Conservation (phyloP, 2,329 filamentous ascomycete genomes). For the Ophiostoma fasciatum region DNA sequence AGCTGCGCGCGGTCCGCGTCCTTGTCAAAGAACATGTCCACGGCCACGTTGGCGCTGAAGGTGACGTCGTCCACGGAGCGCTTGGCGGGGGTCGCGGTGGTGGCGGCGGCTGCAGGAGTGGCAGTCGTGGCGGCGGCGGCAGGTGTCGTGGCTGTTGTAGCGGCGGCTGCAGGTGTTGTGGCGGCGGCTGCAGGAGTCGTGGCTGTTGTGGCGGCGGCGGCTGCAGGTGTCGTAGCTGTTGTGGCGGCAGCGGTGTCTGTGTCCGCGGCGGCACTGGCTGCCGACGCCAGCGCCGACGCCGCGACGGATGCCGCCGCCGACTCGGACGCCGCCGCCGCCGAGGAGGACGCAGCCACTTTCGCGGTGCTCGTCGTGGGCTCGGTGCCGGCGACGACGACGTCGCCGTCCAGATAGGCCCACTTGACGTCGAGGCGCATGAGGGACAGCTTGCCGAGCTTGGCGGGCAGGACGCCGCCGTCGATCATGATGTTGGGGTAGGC, state of each 20-base stretch:
- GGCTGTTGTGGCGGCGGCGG: not conserved
- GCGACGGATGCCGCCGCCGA: no score
- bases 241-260: no score
- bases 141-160: not conserved
- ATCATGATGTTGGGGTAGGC: constrained; percentile 39
- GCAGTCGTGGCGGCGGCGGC: not conserved
- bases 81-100: not conserved
- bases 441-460: constrained; percentile 22
- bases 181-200: no score
- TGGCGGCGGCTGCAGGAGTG: not conserved
- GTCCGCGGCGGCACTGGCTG: no score
- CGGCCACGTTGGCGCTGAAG: constrained; percentile 38
- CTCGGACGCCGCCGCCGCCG: no score
- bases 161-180: no score
- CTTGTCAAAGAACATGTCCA: constrained; percentile 43
- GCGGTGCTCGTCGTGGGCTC: no score
- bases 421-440: constrained; percentile 28
- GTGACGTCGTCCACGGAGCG: constrained; percentile 9
- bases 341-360: no score
- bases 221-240: no score
- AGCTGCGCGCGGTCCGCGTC: constrained; percentile 15
- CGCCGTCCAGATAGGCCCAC: constrained; percentile 30
- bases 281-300: not conserved
- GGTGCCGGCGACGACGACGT: no score
- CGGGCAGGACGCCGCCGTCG: constrained; percentile 26